phyloP scores from a whole-genome alignment of 495 filamentous ascomycete species.

The Lichina pygmaea region DNA sequence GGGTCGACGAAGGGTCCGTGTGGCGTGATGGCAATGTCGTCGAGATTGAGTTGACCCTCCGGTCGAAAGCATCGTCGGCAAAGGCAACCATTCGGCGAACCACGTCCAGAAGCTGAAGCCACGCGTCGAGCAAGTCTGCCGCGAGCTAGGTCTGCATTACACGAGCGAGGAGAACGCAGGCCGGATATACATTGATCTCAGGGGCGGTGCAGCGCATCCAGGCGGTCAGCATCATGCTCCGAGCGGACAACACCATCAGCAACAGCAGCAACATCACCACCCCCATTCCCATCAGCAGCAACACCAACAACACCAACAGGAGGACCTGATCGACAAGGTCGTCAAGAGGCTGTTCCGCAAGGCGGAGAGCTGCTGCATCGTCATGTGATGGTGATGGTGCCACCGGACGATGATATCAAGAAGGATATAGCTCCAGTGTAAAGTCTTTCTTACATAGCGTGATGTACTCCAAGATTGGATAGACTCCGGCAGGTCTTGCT shows the following conservation, averaged over 20 bases:
- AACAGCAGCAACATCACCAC: not conserved
- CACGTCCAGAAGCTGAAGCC: constrained; percentile 83
- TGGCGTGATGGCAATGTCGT: not conserved
- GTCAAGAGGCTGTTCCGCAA: constrained; percentile 32
- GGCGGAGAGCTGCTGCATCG: constrained; percentile 43
- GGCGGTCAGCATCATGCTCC: constrained; percentile 5
- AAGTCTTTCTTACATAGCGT: too few relatives aligned
- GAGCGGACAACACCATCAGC: constrained; percentile 2
- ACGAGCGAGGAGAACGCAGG: constrained; percentile 69
- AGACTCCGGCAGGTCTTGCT: too few relatives aligned
- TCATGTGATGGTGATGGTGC: constrained; percentile 36
- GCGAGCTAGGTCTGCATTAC: constrained; percentile 56
- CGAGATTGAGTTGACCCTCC: too few relatives aligned
- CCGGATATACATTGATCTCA: constrained; percentile 46
- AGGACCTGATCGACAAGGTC: constrained; percentile 32
- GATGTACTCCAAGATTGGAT: too few relatives aligned
- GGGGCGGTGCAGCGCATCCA: constrained; percentile 17
- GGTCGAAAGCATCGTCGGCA: constrained; percentile 52
- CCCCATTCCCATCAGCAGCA: constrained; percentile 10
- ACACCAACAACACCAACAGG: constrained; percentile 31
- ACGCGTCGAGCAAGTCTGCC: constrained; percentile 61
- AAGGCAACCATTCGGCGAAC: constrained; percentile 59
- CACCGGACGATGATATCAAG: too few relatives aligned
- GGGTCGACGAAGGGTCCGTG: not conserved
- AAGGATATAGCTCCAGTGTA: too few relatives aligned